Evolutionary conservation across 202 grass and related monocot genomes (phyloP).

Genomic region (Hordeum pubiflorum): DNA sequence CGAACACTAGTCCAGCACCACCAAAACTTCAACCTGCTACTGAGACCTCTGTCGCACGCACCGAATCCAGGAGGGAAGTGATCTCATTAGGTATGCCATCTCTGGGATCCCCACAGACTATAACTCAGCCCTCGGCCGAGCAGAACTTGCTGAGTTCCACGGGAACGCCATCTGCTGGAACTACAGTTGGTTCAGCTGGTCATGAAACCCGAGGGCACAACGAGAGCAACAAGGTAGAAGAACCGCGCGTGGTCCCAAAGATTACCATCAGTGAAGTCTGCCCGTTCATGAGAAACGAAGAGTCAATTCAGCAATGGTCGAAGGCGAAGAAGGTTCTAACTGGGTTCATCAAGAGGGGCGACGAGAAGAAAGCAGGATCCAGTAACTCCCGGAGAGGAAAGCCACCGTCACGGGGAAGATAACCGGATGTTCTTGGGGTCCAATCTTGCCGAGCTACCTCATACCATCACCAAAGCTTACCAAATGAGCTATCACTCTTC

Average conservation of each 20-base stretch:
- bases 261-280: slow-evolving; percentile 78
- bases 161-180: neutral
- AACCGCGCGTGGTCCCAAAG: slow-evolving; percentile 51
- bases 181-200: neutral
- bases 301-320: slow-evolving; percentile 74
- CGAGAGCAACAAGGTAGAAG: slow-evolving; percentile 20
- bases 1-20: slow-evolving; percentile 26
- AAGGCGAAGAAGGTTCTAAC: slow-evolving; percentile 62
- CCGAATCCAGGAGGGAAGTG: neutral
- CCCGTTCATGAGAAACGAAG: slow-evolving; percentile 73
- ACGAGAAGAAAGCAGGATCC: slow-evolving; percentile 33
- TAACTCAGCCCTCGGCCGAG: neutral
- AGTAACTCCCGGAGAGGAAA: slow-evolving; percentile 34
- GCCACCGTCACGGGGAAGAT: slow-evolving; percentile 17
- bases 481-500: neutral
- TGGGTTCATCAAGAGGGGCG: slow-evolving; percentile 61
- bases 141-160: slow-evolving; percentile 6
- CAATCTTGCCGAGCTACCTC: neutral
- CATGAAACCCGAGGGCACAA: neutral
- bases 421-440: neutral
- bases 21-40: slow-evolving; percentile 21
- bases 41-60: neutral
- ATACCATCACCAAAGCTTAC: neutral
- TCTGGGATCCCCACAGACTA: neutral
- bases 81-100: neutral